Conservation (phyloP, 1,284 basidiomycete species). For the Spongiforma sp. region DNA sequence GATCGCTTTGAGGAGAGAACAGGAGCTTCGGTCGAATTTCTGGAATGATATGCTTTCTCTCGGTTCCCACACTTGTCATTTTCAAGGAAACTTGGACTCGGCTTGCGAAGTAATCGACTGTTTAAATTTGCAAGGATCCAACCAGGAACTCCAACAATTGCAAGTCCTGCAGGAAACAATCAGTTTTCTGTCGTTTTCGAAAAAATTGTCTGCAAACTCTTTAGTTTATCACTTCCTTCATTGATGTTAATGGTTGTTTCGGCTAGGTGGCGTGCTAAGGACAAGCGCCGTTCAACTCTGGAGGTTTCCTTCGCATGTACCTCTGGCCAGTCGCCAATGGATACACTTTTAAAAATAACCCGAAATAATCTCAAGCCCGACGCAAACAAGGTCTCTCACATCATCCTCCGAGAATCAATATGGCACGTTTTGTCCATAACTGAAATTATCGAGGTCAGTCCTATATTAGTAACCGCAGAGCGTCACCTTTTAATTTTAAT, state of each 20-base stretch:
- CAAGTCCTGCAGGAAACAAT: constrained; percentile 29
- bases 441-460: constrained; percentile 15
- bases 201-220: too few species aligned
- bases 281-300: neutral
- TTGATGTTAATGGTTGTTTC: too few species aligned
- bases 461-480: neutral
- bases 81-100: constrained; percentile 10
- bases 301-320: neutral
- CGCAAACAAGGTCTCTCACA: too few species aligned
- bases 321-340: neutral
- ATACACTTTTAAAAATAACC: neutral
- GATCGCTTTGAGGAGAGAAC: constrained; percentile 23
- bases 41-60: constrained; percentile 19
- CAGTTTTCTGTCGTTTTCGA: constrained; percentile 2
- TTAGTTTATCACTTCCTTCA: too few species aligned
- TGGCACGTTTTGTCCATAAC: too few species aligned
- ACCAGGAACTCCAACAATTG: neutral
- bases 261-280: neutral
- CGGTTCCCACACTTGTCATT: constrained; percentile 20
- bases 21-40: constrained; percentile 11
- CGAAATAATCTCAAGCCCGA: constrained; percentile 11
- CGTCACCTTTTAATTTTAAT: neutral
- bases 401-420: too few species aligned
- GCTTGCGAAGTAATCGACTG: constrained; percentile 20
- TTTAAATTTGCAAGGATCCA: constrained; percentile 8